phyloP scores from a whole-genome alignment of 495 filamentous ascomycete species.

The Penicillium manginii region DNA sequence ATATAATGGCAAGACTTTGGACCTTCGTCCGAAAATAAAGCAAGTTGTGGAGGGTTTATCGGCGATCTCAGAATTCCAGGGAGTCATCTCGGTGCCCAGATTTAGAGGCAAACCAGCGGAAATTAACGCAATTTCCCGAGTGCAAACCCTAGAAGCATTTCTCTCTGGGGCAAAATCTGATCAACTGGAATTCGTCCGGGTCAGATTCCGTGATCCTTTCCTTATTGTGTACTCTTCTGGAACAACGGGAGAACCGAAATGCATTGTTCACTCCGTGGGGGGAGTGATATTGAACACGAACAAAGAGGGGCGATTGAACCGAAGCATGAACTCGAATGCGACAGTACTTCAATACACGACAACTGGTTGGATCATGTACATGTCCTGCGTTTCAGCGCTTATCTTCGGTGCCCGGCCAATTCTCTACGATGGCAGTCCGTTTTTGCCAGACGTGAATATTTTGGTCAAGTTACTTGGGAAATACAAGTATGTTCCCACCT shows the following conservation, averaged over 20 bases:
- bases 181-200: slow-evolving; percentile 57
- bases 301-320: slow-evolving; percentile 68
- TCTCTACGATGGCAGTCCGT: slow-evolving; percentile 78
- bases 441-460: slow-evolving; percentile 62
- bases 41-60: slow-evolving; percentile 65
- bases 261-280: slow-evolving; percentile 67
- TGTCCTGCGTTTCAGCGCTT: slow-evolving; percentile 56
- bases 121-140: slow-evolving; percentile 55
- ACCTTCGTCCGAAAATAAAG: slow-evolving; percentile 69
- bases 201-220: slow-evolving; percentile 57
- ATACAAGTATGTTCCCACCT: slow-evolving; percentile 48
- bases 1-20: slow-evolving; percentile 76
- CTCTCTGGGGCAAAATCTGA: slow-evolving; percentile 46
- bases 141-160: slow-evolving; percentile 57
- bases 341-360: slow-evolving; percentile 62
- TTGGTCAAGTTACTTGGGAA: slow-evolving; percentile 62
- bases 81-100: slow-evolving; percentile 65
- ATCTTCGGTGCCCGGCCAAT: slow-evolving; percentile 59
- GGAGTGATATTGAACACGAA: slow-evolving; percentile 31
- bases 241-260: slow-evolving; percentile 80
- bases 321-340: slow-evolving; percentile 49
- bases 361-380: slow-evolving; percentile 87
- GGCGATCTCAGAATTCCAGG: slow-evolving; percentile 60
- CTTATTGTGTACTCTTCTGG: slow-evolving; percentile 79
- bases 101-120: slow-evolving; percentile 61